Conservation (phyloP, 352 stramenopile genomes). For the Phytopythium kandeliae region DNA sequence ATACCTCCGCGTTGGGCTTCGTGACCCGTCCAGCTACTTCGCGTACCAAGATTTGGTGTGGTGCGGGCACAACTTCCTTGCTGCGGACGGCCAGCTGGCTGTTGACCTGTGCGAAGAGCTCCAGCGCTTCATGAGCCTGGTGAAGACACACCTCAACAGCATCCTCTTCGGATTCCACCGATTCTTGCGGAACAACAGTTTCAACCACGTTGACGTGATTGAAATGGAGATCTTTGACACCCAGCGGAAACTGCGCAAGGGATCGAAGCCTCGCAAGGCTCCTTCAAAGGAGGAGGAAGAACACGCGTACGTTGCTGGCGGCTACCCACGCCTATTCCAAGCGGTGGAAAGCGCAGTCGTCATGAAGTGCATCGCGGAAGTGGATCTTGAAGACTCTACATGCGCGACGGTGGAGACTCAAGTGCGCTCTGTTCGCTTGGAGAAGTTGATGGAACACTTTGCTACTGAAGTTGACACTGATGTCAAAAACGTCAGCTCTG, state of each 20-base stretch:
- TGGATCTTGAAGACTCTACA: constrained; percentile 51
- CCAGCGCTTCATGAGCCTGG: constrained; percentile 33
- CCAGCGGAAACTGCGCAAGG: constrained; percentile 46
- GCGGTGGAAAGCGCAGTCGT: constrained; percentile 44
- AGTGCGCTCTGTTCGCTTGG: constrained; percentile 34
- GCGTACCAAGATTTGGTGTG: constrained; percentile 86
- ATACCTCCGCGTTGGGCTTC: constrained; percentile 43
- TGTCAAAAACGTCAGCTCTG: constrained; percentile 11
- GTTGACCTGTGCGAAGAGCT: constrained; percentile 26
- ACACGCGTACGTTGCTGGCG: constrained; percentile 30
- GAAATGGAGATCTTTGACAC: constrained; percentile 73
- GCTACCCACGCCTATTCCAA: constrained; percentile 56
- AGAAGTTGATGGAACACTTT: constrained; percentile 51
- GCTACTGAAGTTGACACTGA: constrained; percentile 13
- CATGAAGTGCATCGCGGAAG: constrained; percentile 51
- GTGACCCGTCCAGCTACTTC: constrained; percentile 57
- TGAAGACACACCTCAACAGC: constrained; percentile 61
- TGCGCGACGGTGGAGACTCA: constrained; percentile 50
- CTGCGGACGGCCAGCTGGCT: constrained; percentile 7
- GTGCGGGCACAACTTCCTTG: constrained; percentile 61
- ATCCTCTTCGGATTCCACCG: constrained; percentile 72
- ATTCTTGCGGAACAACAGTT: constrained; percentile 74
- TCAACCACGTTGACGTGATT: constrained; percentile 70
- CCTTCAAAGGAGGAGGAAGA: constrained; percentile 33
- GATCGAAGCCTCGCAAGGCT: constrained; percentile 10